Evolutionary conservation across 1,284 basidiomycete species (phyloP).

Genomic region (Moesziomyces antarcticus): DNA sequence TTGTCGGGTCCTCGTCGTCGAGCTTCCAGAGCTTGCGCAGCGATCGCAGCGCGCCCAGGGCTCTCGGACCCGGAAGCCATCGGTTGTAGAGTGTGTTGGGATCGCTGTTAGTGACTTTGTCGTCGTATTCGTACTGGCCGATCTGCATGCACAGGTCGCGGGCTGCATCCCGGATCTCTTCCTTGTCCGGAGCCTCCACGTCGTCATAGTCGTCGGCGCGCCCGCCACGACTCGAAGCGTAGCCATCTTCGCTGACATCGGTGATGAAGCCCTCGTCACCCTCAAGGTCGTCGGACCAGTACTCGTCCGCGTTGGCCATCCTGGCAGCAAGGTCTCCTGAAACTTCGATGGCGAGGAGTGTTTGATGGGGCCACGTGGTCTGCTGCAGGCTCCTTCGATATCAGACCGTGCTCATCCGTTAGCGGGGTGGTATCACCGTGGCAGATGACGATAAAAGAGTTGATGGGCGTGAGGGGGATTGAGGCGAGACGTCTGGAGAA

Average conservation of each 20-base stretch:
- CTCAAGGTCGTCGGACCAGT: constrained; percentile 56
- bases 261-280: constrained; percentile 41
- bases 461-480: background rate
- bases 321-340: background rate
- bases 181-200: constrained; percentile 42
- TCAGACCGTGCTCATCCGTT: background rate
- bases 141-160: constrained; percentile 62
- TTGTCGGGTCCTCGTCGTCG: constrained; percentile 61
- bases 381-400: background rate
- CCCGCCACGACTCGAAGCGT: constrained; percentile 17
- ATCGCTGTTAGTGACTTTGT: constrained; percentile 17
- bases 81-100: constrained; percentile 42
- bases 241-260: constrained; percentile 30
- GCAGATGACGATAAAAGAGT: too few relatives aligned
- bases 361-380: background rate
- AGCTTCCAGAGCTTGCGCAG: constrained; percentile 63
- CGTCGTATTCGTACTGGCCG: constrained; percentile 62
- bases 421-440: background rate
- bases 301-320: constrained; percentile 41
- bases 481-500: too few relatives aligned
- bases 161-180: constrained; percentile 51
- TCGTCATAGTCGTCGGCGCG: constrained; percentile 14
- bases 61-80: constrained; percentile 62
- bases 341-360: background rate
- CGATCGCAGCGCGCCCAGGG: constrained; percentile 58